Conservation (phyloP, 495 filamentous ascomycete species). For the Pyrenopolyporus hunteri region DNA sequence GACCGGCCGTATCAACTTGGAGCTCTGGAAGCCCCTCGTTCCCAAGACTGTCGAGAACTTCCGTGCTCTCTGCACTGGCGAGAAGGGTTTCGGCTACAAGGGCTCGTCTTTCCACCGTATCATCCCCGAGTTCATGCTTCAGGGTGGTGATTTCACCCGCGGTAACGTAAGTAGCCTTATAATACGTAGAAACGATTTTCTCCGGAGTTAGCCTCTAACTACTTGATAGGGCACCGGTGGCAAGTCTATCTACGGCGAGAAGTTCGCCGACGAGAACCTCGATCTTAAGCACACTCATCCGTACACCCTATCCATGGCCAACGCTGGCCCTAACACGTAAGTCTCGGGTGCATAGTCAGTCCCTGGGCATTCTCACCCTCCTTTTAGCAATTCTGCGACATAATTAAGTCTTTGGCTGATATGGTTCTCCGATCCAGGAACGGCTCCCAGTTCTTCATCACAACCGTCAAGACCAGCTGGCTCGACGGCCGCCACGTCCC, state of each 20-base stretch:
- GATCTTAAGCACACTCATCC: slow-evolving; percentile 64
- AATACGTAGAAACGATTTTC: not conserved
- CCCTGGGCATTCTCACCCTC: slow-evolving; percentile 40
- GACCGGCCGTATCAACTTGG: slow-evolving; percentile 83
- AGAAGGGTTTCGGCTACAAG: slow-evolving; percentile 86
- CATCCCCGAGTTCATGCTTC: slow-evolving; percentile 97
- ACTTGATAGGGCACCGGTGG: slow-evolving; percentile 73
- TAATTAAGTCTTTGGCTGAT: slow-evolving; percentile 1
- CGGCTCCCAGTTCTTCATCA: slow-evolving; percentile 82
- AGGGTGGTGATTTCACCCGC: slow-evolving; percentile 99
- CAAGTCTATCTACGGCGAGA: slow-evolving; percentile 87
- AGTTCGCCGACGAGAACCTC: slow-evolving; percentile 86
- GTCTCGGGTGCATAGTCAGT: slow-evolving; percentile 28
- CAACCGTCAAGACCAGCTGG: slow-evolving; percentile 73
- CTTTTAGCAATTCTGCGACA: slow-evolving; percentile 14
- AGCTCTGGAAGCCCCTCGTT: slow-evolving; percentile 83
- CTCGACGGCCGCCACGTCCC: slow-evolving; percentile 82
- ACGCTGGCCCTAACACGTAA: slow-evolving; percentile 80
- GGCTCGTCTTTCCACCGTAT: slow-evolving; percentile 92
- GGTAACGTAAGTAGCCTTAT: slow-evolving; percentile 70
- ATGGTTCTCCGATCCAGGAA: slow-evolving; percentile 55
- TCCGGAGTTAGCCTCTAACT: slow-evolving; percentile 15
- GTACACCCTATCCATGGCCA: slow-evolving; percentile 81
- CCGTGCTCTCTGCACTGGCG: slow-evolving; percentile 88
- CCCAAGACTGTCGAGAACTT: slow-evolving; percentile 96